Base-by-base conservation (phyloP, 2,329 filamentous ascomycete species). In the Fusarium acutatum region DNA sequence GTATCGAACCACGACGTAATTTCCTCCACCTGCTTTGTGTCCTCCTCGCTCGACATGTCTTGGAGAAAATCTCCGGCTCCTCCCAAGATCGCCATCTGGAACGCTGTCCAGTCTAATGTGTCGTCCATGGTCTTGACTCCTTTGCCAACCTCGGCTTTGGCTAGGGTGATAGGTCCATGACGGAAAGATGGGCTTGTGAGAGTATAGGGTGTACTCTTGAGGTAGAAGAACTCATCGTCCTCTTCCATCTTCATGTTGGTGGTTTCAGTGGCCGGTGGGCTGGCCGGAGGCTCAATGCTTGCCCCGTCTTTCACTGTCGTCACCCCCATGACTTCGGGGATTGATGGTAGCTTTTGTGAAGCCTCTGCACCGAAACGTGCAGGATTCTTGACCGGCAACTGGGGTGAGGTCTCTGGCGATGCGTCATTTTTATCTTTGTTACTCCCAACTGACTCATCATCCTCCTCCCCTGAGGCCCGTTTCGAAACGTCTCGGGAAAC, bases 81-180 rank as follows among this genome's bases (percentile, higher is more conserved):
- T 46, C 89, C 89, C 0, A 88, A 81, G 56, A 91, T 90, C 22
- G 90, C 89, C 85, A 91, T 90, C 79, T 92, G 89, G 77, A 91
- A 91, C 7, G 89, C 89, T 11, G 87, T 89, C 89, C 89, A 91
- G 82, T 92, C 89, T 7, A 91, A 79, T 14, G 83, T 85, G 24
- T 80, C 87, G 57, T 89, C 88, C 35, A 82, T 82, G 26, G 79
- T 80, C 65, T 81, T 83, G 63, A 80, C 72, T 30, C 82, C 80
- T 15, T 76, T 81, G 28, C 79, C 73, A 13, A 84, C 75, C 56
- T 88, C 85, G 6, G 83, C 79, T 73, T 86, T 86, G 58, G 84
- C 77, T 54, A 91, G 79, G 7, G 87, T 84, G 69, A 91, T 89
- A 7, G 85, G 85, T 0, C 89, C 89, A 70, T 91, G 89, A 13